Evolutionary conservation across 2,329 filamentous ascomycete species (phyloP), one percentile per base, ranked within the genome.

Genomic region (Verticillium dahliae): DNA sequence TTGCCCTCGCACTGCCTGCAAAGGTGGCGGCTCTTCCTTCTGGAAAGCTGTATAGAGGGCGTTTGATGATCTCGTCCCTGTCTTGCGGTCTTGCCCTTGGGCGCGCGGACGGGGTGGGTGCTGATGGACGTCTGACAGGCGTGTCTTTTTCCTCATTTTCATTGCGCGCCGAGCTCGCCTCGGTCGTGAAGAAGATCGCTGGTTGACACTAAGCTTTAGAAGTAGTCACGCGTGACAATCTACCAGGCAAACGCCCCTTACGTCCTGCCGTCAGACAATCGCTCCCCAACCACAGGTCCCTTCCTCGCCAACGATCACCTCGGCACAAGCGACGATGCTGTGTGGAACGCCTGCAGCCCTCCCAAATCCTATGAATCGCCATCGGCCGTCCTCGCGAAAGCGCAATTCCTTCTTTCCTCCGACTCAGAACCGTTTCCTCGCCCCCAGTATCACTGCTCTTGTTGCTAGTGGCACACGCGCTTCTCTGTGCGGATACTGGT

Each of bases 11-110:
- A 22, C 18, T 22, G 18, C 18, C 18, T 22, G 18, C 18, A 22
- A 22, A 22, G 18, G 18, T 22, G 18, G 18, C 18, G 85, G 83
- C 62, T 22, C 45, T 58, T 37, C 56, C 68, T 64, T 59, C 56
- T 60, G 59, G 61, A 64, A 64, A 68, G 76, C 84, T 88, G 87
- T 90, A 90, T 86, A 93, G 89, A 89, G 85, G 87, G 89, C 88
- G 89, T 87, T 68, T 92, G 90, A 95, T 95, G 92, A 96, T 95
- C 91, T 95, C 90, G 82, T 88, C 90, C 90, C 89, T 78, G 82
- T 76, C 81, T 74, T 73, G 80, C 75, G 79, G 83, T 88, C 84
- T 85, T 85, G 87, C 86, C 86, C 87, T 92, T 80, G 90, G 90
- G 88, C 89, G 84, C 85, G 80, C 78, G 81, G 79, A 78, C 81